phyloP scores from a whole-genome alignment of 2,329 filamentous ascomycete species.

The Neonectria hederae region DNA sequence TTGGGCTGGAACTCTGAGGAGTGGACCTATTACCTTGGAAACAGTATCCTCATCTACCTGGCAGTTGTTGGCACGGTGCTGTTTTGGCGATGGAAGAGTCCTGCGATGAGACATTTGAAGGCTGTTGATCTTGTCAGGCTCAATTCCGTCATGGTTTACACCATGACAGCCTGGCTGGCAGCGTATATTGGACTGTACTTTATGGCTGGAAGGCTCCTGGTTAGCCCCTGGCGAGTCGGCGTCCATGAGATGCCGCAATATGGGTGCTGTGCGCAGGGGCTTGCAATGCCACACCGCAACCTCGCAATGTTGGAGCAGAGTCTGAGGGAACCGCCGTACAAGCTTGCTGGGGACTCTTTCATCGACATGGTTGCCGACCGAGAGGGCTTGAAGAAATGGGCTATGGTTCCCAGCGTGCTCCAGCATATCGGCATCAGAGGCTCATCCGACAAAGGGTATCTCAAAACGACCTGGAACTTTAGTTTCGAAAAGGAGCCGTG shows the following conservation, averaged over 20 bases:
- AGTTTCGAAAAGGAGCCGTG: conserved; percentile 41
- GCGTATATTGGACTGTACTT: conserved; percentile 42
- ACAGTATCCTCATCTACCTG: conserved; percentile 36
- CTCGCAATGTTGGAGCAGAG: conserved; percentile 31
- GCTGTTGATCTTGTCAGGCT: conserved; percentile 20
- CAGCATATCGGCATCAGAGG: conserved; percentile 46
- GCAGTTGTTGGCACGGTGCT: conserved; percentile 21
- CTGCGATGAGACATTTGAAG: conserved; percentile 20
- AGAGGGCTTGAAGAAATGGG: conserved; percentile 43
- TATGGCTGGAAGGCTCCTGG: conserved; percentile 41
- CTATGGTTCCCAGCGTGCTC: conserved; percentile 45
- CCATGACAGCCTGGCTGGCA: conserved; percentile 39
- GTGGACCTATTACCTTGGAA: conserved; percentile 40
- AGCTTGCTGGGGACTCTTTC: conserved; percentile 43
- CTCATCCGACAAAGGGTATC: conserved; percentile 39
- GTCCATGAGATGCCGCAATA: conserved; percentile 47
- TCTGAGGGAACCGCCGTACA: conserved; percentile 31
- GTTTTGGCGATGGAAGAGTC: conserved; percentile 19
- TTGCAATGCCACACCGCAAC: conserved; percentile 44
- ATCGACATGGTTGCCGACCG: conserved; percentile 44
- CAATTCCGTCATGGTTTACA: conserved; percentile 1
- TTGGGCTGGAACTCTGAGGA: conserved; percentile 49
- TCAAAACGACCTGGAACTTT: conserved; percentile 46
- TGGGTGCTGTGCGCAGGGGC: conserved; percentile 49
- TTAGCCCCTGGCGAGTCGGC: conserved; percentile 35